These are phyloP conservation scores for Alternaria arborescens DNA, from an alignment of 2,329 filamentous ascomycete species.

Conservation along the genomic window DNA sequence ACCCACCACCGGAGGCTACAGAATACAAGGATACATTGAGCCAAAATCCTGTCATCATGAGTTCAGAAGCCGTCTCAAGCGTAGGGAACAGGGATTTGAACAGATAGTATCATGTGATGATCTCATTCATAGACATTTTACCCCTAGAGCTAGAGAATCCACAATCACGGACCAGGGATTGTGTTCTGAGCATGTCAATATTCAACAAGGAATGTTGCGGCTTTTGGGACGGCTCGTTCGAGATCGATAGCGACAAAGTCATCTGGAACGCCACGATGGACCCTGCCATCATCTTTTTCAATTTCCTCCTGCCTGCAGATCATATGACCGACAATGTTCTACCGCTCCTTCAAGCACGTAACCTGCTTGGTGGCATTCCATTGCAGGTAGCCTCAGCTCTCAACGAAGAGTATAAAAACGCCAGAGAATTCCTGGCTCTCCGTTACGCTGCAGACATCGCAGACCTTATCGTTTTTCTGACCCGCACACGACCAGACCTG, in stretches of 20 bases:
- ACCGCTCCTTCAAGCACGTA: background rate
- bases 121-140: background rate
- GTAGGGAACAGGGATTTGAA: background rate
- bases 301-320: background rate
- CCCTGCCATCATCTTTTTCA: slow-evolving; percentile 1
- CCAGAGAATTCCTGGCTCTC: background rate
- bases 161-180: background rate
- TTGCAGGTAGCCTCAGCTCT: background rate
- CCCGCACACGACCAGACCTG: background rate
- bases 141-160: background rate
- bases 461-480: background rate
- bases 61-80: background rate
- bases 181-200: background rate
- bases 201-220: background rate
- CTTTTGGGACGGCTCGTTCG: background rate
- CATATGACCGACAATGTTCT: slow-evolving; percentile 1
- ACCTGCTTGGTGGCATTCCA: background rate
- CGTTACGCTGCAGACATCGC: background rate
- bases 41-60: background rate
- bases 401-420: background rate
- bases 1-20: background rate
- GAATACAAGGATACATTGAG: background rate
- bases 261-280: background rate
- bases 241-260: background rate
- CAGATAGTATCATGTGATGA: background rate